Evolutionary conservation across 1,284 basidiomycete genomes (phyloP), one percentile per base, ranked within the genome.

Genomic region (Mixia osmundae): DNA sequence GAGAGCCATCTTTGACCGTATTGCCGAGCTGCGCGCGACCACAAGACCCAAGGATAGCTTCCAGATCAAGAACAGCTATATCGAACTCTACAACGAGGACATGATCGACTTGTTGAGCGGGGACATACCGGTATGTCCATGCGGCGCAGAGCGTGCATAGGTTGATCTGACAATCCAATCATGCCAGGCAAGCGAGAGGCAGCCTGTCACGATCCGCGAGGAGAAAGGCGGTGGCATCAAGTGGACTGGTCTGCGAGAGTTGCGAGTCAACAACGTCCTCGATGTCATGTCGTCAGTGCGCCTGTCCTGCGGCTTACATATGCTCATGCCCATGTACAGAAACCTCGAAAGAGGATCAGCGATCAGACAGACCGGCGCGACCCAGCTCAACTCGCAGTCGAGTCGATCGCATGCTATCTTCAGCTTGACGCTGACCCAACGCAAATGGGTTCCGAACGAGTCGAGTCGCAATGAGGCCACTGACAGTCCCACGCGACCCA

Each of bases 321-420:
- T n/a, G n/a, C n/a, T n/a, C n/a, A n/a, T n/a, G n/a, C 16, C 3
- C 11, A 9, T 32, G 12, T 10, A 1, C 54, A 77, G 76, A 49
- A 65, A 79, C 40, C 65, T 89, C 42, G 72, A 73, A 46, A 73
- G 80, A 49, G 89, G 89, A 22, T 78, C 80, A 14, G 67, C 76
- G 10, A 74, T 89, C 34, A 71, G 89, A 33, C 71, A 87, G 37
- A 97, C 91, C 5, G 87, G 89, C 48, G 82, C 91, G 57, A 97
- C 89, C 26, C 82, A 87, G 52, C 95, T 97, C 89, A 97, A 97
- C 54, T 78, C 83, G 4, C 83, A 94, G 54, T 89, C 80, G 1
- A 95, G 87, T 30, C 77, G 89, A 44, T 91, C 83, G 18, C 89
- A 97, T 65, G 89, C 91, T 39, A 95, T 97, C 58, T 97, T 97